These are phyloP conservation scores for Pinguiococcus pyrenoidosus DNA, from an alignment of 108 stramenopile species.

Conservation along the genomic window DNA sequence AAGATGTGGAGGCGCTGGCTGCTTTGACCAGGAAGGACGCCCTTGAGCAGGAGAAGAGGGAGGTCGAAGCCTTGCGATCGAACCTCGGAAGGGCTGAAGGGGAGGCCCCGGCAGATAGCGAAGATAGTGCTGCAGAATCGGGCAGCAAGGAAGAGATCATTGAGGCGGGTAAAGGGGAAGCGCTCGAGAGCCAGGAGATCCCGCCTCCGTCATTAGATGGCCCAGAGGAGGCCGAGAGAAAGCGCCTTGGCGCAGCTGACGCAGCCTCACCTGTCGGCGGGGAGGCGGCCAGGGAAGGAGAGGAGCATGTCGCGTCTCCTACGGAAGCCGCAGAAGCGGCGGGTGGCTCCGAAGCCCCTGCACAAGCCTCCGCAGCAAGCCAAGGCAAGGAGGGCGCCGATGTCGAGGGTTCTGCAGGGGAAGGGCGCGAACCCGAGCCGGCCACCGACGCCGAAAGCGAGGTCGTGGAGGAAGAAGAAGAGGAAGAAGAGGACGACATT, in stretches of 20 bases:
- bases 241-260: too few relatives aligned
- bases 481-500: neutral
- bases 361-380: neutral
- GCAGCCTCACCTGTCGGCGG: too few relatives aligned
- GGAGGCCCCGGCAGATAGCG: too few relatives aligned
- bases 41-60: constrained; percentile 33
- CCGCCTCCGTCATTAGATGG: too few relatives aligned
- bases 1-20: constrained; percentile 23
- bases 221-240: too few relatives aligned
- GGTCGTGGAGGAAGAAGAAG: neutral
- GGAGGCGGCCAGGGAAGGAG: too few relatives aligned
- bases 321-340: too few relatives aligned
- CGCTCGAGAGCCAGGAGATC: too few relatives aligned
- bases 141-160: constrained; percentile 2
- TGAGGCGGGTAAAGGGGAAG: neutral
- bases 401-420: neutral
- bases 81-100: neutral
- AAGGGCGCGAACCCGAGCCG: constrained; percentile 1
- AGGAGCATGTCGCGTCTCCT: too few relatives aligned
- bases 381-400: neutral
- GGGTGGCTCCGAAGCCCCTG: too few relatives aligned
- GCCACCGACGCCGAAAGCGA: neutral
- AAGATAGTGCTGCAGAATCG: neutral
- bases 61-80: constrained; percentile 3
- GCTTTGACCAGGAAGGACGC: constrained; percentile 25